Evolutionary conservation across 306 rosid genomes (phyloP).

Genomic region (Cotoneaster glaucophyllus): DNA sequence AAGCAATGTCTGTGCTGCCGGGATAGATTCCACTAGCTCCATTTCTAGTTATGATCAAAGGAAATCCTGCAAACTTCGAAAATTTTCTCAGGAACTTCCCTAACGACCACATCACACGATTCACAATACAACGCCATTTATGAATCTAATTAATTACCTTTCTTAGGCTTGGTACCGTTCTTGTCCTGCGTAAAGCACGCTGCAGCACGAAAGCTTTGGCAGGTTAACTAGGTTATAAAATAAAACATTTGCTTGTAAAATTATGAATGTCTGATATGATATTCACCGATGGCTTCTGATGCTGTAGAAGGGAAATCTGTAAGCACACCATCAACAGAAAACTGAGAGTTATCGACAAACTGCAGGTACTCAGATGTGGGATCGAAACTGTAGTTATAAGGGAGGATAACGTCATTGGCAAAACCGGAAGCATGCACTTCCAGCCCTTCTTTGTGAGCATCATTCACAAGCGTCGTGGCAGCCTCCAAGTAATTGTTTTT

Average conservation of each 20-base stretch:
- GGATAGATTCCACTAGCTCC: slow-evolving; percentile 89
- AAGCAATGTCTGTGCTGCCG: slow-evolving; percentile 81
- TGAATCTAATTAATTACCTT: slow-evolving; percentile 36
- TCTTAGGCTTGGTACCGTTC: slow-evolving; percentile 20
- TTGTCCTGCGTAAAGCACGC: slow-evolving; percentile 60
- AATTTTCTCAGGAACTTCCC: neutral
- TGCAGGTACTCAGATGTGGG: slow-evolving; percentile 67
- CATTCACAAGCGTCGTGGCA: slow-evolving; percentile 54
- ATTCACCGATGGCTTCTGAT: slow-evolving; percentile 63
- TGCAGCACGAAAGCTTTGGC: slow-evolving; percentile 26
- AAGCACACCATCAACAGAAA: slow-evolving; percentile 72
- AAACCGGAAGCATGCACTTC: slow-evolving; percentile 86
- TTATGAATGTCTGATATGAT: neutral
- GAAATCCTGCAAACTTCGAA: slow-evolving; percentile 33
- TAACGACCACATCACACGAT: neutral
- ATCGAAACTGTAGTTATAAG: slow-evolving; percentile 63
- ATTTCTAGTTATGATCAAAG: slow-evolving; percentile 57
- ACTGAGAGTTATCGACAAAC: slow-evolving; percentile 47
- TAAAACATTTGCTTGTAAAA: neutral
- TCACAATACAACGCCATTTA: neutral
- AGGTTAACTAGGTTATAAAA: slow-evolving; percentile 13
- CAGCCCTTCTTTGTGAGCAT: slow-evolving; percentile 78
- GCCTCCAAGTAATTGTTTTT: slow-evolving; percentile 42
- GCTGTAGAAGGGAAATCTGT: slow-evolving; percentile 79
- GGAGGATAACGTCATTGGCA: slow-evolving; percentile 47